Conservation (phyloP, 371 early-diverging fungal genomes). For the Rhizopus sp. region DNA sequence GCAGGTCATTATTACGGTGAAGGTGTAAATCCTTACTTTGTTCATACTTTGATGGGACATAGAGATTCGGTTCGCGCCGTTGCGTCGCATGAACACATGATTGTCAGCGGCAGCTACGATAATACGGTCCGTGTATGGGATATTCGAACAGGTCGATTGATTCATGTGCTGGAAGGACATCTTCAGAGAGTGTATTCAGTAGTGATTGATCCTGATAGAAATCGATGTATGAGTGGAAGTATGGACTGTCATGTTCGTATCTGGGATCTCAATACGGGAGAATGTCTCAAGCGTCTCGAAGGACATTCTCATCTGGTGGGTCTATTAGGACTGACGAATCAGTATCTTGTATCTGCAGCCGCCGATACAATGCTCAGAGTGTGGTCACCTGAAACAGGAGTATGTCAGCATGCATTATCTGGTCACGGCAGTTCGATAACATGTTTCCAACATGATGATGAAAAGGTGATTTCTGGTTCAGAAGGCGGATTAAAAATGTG, state of each 20-base stretch:
- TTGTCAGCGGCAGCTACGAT: conserved; percentile 96
- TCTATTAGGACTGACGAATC: conserved; percentile 79
- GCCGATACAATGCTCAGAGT: conserved; percentile 95
- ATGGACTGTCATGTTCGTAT: conserved; percentile 94
- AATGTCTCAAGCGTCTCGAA: conserved; percentile 58
- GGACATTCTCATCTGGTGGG: conserved; percentile 95
- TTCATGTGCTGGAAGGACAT: conserved; percentile 82
- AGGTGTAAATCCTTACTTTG: conserved; percentile 57
- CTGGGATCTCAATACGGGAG: conserved; percentile 89
- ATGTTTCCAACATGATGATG: conserved; percentile 91
- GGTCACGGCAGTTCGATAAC: conserved; percentile 88
- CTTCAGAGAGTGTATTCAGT: conserved; percentile 91
- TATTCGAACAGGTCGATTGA: conserved; percentile 63
- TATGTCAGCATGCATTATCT: conserved; percentile 67
- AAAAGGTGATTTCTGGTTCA: conserved; percentile 90
- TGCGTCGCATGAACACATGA: conserved; percentile 77
- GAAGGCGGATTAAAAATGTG: conserved; percentile 95
- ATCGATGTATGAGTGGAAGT: conserved; percentile 87
- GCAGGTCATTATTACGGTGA: conserved; percentile 17
- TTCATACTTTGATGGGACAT: conserved; percentile 83
- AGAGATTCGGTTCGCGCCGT: conserved; percentile 90
- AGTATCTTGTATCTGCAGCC: conserved; percentile 91
- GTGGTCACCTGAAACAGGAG: conserved; percentile 86
- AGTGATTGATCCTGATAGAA: conserved; percentile 74
- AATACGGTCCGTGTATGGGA: conserved; percentile 94